phyloP scores from a whole-genome alignment of 495 filamentous ascomycete species.

The Umbilicaria muhlenbergii region DNA sequence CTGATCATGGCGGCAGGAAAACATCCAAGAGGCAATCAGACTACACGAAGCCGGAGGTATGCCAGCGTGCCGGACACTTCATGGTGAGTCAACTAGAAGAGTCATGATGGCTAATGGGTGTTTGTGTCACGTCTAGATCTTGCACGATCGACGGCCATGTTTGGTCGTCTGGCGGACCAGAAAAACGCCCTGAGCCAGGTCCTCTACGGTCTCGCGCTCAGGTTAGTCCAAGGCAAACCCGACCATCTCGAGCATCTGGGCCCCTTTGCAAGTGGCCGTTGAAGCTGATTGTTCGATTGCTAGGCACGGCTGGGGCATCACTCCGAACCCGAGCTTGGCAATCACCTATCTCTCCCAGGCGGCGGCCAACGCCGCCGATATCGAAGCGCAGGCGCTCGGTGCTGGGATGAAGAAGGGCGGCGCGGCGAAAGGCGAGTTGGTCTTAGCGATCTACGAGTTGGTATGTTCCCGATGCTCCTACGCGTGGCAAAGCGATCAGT shows the following conservation, averaged over 20 bases:
- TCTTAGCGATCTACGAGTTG: conserved; percentile 88
- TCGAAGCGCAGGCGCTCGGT: conserved; percentile 69
- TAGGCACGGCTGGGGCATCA: conserved; percentile 90
- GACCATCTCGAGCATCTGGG: neutral
- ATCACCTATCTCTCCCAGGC: conserved; percentile 74
- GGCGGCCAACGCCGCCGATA: conserved; percentile 74
- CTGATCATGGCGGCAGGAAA: conserved; percentile 30
- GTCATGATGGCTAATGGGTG: neutral
- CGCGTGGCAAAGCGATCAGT: neutral
- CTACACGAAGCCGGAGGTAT: conserved; percentile 73
- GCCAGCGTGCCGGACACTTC: conserved; percentile 9
- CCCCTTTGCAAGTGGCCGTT: conserved; percentile 1
- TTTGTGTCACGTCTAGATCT: conserved; percentile 3
- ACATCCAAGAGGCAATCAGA: conserved; percentile 91
- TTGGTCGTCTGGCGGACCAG: conserved; percentile 74
- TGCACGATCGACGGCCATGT: conserved; percentile 63
- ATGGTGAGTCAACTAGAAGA: neutral
- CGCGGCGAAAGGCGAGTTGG: conserved; percentile 87
- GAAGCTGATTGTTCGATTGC: conserved; percentile 2
- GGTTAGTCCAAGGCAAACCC: conserved; percentile 36
- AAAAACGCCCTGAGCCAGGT: conserved; percentile 93
- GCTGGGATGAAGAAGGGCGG: conserved; percentile 88
- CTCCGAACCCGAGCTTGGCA: conserved; percentile 52
- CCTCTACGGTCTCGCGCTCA: conserved; percentile 81
- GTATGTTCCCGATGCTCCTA: no score